Evolutionary conservation across 768 basidiomycete species (phyloP).

Genomic region (Lyophyllum atratum): DNA sequence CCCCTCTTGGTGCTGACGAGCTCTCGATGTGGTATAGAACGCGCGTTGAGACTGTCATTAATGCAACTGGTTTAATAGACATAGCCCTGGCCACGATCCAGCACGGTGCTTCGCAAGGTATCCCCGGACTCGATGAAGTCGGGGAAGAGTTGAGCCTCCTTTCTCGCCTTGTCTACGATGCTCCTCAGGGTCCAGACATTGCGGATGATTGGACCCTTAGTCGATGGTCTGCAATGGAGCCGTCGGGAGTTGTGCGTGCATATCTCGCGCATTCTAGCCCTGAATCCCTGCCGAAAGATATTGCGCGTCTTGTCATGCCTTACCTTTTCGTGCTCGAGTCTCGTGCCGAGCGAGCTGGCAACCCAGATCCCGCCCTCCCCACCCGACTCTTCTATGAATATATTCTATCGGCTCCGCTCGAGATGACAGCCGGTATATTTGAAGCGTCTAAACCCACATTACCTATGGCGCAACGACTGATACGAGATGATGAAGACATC

Average conservation of each 20-base stretch:
- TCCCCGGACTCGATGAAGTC: slow-evolving; percentile 77
- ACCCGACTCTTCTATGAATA: slow-evolving; percentile 71
- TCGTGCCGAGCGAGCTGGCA: slow-evolving; percentile 78
- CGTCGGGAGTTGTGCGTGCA: slow-evolving; percentile 64
- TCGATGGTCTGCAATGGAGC: slow-evolving; percentile 71
- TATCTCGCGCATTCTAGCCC: slow-evolving; percentile 78
- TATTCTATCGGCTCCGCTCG: slow-evolving; percentile 66
- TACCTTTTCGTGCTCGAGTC: slow-evolving; percentile 93
- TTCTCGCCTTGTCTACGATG: slow-evolving; percentile 85
- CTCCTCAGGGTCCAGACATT: slow-evolving; percentile 45
- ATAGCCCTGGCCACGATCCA: slow-evolving; percentile 79
- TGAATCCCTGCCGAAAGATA: slow-evolving; percentile 63
- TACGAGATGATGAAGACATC: slow-evolving; percentile 82
- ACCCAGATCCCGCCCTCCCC: slow-evolving; percentile 66
- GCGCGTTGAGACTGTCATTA: slow-evolving; percentile 64
- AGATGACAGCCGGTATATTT: slow-evolving; percentile 74
- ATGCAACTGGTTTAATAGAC: slow-evolving; percentile 74
- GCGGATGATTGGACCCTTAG: slow-evolving; percentile 75
- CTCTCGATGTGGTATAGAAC: slow-evolving; percentile 76
- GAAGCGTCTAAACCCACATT: slow-evolving; percentile 92
- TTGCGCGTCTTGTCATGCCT: slow-evolving; percentile 81
- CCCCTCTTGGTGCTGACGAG: slow-evolving; percentile 46
- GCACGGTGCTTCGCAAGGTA: slow-evolving; percentile 80
- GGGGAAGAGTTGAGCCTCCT: slow-evolving; percentile 93
- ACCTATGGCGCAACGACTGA: slow-evolving; percentile 65